Evolutionary conservation across 2,329 filamentous ascomycete genomes (phyloP).

Genomic region (Hypomyces perniciosus): DNA sequence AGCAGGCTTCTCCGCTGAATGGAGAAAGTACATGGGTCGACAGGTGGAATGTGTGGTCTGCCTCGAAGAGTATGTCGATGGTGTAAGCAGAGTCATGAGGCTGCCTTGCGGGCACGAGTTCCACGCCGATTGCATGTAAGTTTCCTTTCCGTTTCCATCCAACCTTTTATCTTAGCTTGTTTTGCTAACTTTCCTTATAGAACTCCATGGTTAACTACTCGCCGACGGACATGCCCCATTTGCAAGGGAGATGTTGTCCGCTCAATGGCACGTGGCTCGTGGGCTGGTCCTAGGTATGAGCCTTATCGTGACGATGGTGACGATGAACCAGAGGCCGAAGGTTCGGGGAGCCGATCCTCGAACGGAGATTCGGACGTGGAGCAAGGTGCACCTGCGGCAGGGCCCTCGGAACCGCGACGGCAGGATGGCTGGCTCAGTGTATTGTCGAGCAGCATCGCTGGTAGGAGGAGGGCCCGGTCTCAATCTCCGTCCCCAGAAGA

Average conservation of each 20-base stretch:
- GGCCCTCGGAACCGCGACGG: constrained; percentile 16
- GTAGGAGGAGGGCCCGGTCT: constrained; percentile 16
- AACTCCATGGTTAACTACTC: constrained; percentile 93
- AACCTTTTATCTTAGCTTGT: constrained; percentile 16
- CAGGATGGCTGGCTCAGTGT: constrained; percentile 33
- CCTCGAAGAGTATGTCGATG: constrained; percentile 91
- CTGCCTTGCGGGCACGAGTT: constrained; percentile 97
- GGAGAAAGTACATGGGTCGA: constrained; percentile 61
- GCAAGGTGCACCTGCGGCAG: constrained; percentile 30
- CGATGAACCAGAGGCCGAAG: constrained; percentile 36
- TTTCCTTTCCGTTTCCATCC: constrained; percentile 23
- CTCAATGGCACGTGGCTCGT: constrained; percentile 51
- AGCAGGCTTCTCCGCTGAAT: constrained; percentile 41
- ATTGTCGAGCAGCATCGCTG: constrained; percentile 28
- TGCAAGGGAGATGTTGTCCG: constrained; percentile 95
- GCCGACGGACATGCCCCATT: constrained; percentile 94
- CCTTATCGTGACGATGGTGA: constrained; percentile 49
- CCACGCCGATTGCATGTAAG: constrained; percentile 97
- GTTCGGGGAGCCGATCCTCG: constrained; percentile 25
- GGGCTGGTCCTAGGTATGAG: constrained; percentile 48
- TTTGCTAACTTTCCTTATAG: constrained; percentile 37
- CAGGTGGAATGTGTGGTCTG: constrained; percentile 93
- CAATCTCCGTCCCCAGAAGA: constrained; percentile 21
- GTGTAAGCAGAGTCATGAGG: constrained; percentile 92
- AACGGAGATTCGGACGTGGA: constrained; percentile 37